Conservation (phyloP, 495 filamentous ascomycete genomes). For the Hyaloscypha bicolor region DNA sequence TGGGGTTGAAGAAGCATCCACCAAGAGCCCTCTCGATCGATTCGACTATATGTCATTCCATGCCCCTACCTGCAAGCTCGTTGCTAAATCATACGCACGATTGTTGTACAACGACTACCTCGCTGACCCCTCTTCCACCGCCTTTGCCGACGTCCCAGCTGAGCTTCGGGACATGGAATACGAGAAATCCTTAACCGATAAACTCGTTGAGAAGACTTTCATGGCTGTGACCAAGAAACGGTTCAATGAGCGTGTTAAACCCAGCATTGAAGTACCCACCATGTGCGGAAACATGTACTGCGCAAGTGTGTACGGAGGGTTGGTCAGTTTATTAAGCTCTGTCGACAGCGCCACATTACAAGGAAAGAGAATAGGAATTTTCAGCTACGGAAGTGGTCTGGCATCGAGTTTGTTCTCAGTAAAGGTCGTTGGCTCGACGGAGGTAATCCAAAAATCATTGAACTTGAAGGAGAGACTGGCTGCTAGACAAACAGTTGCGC, state of each 20-base stretch:
- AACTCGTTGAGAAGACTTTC: constrained; percentile 95
- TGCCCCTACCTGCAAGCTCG: constrained; percentile 96
- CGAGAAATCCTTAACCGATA: constrained; percentile 83
- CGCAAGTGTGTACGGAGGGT: constrained; percentile 87
- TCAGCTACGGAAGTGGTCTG: constrained; percentile 94
- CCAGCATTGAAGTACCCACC: constrained; percentile 83
- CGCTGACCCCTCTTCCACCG: constrained; percentile 69
- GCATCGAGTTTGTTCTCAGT: constrained; percentile 89
- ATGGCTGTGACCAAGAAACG: constrained; percentile 95
- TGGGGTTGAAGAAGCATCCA: constrained; percentile 43
- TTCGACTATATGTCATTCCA: constrained; percentile 98
- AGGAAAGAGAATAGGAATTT: constrained; percentile 87
- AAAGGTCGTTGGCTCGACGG: constrained; percentile 77
- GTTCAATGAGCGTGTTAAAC: constrained; percentile 85
- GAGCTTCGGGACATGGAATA: constrained; percentile 88
- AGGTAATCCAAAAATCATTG: constrained; percentile 73
- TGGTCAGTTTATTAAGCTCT: constrained; percentile 76
- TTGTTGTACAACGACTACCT: constrained; percentile 98
- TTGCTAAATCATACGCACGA: constrained; percentile 91
- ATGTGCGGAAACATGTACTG: constrained; percentile 99
- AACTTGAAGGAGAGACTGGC: constrained; percentile 79
- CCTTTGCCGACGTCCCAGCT: constrained; percentile 83
- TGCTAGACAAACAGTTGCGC: constrained; percentile 69
- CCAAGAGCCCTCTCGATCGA: constrained; percentile 77
- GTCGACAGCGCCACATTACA: constrained; percentile 66